Evolutionary conservation across 1,284 basidiomycete species (phyloP).

Genomic region (Trametes sp.): DNA sequence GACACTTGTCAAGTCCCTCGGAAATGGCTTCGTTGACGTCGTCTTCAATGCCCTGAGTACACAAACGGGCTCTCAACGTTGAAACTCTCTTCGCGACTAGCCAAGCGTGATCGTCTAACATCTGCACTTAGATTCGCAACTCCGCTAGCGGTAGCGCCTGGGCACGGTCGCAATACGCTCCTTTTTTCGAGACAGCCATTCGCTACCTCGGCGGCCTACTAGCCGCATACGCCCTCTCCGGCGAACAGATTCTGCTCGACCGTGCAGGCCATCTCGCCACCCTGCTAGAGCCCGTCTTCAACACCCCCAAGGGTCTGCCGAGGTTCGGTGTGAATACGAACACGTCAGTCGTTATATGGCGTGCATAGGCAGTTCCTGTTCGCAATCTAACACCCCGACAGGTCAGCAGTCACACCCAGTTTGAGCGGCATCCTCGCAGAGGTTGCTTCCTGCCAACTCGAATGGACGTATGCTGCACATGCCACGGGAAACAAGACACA

Average conservation of each 20-base stretch:
- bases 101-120: background rate
- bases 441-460: slow-evolving; percentile 63
- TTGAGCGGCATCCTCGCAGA: slow-evolving; percentile 48
- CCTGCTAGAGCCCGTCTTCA: slow-evolving; percentile 59
- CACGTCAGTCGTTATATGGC: slow-evolving; percentile 47
- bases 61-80: too few species aligned
- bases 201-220: slow-evolving; percentile 78
- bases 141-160: background rate
- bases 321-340: slow-evolving; percentile 53
- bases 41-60: too few species aligned
- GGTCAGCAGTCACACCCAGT: slow-evolving; percentile 8
- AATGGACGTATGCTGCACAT: slow-evolving; percentile 71
- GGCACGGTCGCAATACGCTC: slow-evolving; percentile 42
- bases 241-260: slow-evolving; percentile 56
- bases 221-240: slow-evolving; percentile 73
- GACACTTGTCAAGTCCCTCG: too few species aligned
- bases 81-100: background rate
- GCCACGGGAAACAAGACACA: slow-evolving; percentile 61
- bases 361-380: too few species aligned
- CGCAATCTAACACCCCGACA: too few species aligned
- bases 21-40: too few species aligned
- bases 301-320: slow-evolving; percentile 58
- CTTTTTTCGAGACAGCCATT: slow-evolving; percentile 80
- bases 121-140: slow-evolving; percentile 5
- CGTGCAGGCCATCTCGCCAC: slow-evolving; percentile 61